Evolutionary conservation across 2,329 filamentous ascomycete genomes (phyloP).

Genomic region (Mycosphaerelloides madeirae): DNA sequence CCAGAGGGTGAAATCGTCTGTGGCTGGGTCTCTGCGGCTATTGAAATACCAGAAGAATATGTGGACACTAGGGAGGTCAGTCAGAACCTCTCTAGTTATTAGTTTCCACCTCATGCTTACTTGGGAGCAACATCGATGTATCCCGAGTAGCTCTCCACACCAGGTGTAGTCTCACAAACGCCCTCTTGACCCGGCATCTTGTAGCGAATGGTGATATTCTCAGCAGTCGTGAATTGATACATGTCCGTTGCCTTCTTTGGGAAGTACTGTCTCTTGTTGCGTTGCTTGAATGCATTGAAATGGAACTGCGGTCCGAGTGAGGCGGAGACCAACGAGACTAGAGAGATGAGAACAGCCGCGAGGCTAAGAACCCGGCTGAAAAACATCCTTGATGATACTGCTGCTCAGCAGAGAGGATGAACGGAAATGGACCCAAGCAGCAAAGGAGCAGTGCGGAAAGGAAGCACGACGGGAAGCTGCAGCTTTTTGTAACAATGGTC

Average conservation of each 20-base stretch:
- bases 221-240: conserved; percentile 41
- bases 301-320: too few relatives aligned
- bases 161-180: conserved; percentile 47
- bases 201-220: conserved; percentile 27
- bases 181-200: conserved; percentile 35
- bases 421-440: too few relatives aligned
- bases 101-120: conserved; percentile 23
- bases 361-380: too few relatives aligned
- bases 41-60: conserved; percentile 66
- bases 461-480: too few relatives aligned
- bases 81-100: background rate
- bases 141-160: conserved; percentile 47
- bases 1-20: conserved; percentile 58
- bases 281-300: background rate
- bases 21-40: conserved; percentile 47
- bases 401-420: too few relatives aligned
- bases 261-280: conserved; percentile 20
- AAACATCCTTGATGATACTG: too few relatives aligned
- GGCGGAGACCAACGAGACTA: too few relatives aligned
- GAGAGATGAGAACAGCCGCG: too few relatives aligned
- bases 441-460: too few relatives aligned
- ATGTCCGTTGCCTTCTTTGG: conserved; percentile 41
- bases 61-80: conserved; percentile 33
- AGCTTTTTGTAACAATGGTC: too few relatives aligned
- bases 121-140: conserved; percentile 25